These are phyloP conservation scores for Diplogelasinospora grovesii DNA, from an alignment of 495 filamentous ascomycete species.

Conservation along the genomic window DNA sequence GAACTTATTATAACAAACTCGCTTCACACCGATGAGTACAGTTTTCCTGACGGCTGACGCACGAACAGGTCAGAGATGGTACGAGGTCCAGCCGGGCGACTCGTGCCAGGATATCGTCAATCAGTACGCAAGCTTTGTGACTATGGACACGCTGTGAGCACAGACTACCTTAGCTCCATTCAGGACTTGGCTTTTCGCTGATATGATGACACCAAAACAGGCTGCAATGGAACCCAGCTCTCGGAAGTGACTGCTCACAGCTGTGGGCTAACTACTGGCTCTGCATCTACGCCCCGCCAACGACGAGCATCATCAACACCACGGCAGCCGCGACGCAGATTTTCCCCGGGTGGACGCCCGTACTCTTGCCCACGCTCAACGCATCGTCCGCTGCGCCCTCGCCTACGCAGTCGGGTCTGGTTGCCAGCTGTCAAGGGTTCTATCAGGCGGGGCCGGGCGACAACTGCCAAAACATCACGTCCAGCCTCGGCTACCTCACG, in stretches of 20 bases:
- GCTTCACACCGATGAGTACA: background rate
- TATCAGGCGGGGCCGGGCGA: conserved; percentile 6
- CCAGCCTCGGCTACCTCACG: no score
- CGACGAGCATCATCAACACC: background rate
- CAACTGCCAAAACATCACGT: conserved; percentile 10
- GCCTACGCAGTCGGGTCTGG: conserved; percentile 3
- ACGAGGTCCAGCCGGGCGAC: background rate
- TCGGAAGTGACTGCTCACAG: conserved; percentile 7
- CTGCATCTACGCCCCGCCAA: background rate
- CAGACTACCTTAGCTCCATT: conserved; percentile 8
- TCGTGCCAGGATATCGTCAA: conserved; percentile 1
- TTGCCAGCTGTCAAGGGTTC: background rate
- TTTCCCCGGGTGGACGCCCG: background rate
- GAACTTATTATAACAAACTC: no score
- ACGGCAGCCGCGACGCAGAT: background rate
- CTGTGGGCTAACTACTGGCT: background rate
- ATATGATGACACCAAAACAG: no score
- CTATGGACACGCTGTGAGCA: conserved; percentile 24
- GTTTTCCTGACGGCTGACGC: background rate
- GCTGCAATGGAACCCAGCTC: conserved; percentile 20
- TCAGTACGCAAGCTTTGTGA: conserved; percentile 18
- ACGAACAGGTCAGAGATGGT: background rate
- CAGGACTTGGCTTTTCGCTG: conserved; percentile 11
- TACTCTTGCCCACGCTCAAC: background rate
- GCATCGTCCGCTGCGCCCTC: background rate